A percentile compares a stretch with the other conserved stretches of the same genome.
Conservation (phyloP, 495 filamentous ascomycete species). For the Lentithecium fluviatile region DNA sequence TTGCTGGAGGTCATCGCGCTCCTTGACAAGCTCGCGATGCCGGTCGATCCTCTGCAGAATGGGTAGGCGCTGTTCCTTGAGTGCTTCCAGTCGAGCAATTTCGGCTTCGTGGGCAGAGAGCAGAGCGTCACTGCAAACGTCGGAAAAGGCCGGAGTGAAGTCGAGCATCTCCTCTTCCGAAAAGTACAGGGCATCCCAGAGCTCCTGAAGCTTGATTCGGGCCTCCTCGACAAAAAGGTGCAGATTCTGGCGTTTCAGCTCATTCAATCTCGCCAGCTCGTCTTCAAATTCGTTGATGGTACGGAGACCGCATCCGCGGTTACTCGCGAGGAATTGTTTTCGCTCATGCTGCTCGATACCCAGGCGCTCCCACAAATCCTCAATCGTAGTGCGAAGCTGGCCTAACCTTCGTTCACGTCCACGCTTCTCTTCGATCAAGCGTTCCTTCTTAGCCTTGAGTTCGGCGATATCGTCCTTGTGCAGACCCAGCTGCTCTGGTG, state of each 20-base stretch:
- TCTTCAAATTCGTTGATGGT: conserved; percentile 94
- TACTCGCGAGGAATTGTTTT: conserved; percentile 71
- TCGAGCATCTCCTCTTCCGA: conserved; percentile 98
- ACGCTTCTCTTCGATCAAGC: conserved; percentile 89
- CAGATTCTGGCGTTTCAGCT: conserved; percentile 90
- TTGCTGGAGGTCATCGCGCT: conserved; percentile 80
- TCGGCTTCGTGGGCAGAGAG: conserved; percentile 87
- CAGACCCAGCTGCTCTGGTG: conserved; percentile 89
- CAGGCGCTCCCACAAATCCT: conserved; percentile 85
- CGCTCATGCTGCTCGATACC: conserved; percentile 76
- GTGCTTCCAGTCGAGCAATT: conserved; percentile 72
- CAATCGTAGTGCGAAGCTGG: conserved; percentile 70
- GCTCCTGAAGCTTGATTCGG: conserved; percentile 80
- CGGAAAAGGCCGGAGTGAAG: conserved; percentile 90
- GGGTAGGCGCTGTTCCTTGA: conserved; percentile 85
- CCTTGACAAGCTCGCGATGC: conserved; percentile 78
- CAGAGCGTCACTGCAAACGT: conserved; percentile 85
- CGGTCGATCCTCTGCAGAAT: conserved; percentile 78
- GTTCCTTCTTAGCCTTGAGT: conserved; percentile 72
- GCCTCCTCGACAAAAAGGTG: conserved; percentile 95
- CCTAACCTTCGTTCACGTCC: conserved; percentile 76
- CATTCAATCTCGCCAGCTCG: conserved; percentile 79
- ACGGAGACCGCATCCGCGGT: conserved; percentile 77
- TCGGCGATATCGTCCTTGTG: conserved; percentile 78
- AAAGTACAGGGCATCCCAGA: conserved; percentile 92